Percentiles rank a stretch among this genome's conserved stretches.
Evolutionary conservation across 306 rosid species (phyloP).

Genomic region (Rosa lucieae): DNA sequence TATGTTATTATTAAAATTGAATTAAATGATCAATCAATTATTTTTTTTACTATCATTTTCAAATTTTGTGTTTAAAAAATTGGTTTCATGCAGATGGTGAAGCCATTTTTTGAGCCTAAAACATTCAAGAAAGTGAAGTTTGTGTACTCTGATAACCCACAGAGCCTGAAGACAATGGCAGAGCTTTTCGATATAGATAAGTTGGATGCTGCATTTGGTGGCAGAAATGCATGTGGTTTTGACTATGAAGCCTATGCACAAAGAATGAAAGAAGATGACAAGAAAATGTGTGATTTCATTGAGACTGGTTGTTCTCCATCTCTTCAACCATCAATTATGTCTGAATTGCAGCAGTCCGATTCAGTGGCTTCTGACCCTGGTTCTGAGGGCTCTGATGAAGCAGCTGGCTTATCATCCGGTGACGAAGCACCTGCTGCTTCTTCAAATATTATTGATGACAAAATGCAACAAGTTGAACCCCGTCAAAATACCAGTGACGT

Average conservation of each 20-base stretch:
- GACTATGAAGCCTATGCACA: conserved; percentile 49
- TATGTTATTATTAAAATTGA: too few relatives aligned
- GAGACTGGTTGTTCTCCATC: conserved; percentile 39
- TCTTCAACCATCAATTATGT: background rate
- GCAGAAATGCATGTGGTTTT: conserved; percentile 41
- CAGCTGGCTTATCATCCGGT: conserved; percentile 10
- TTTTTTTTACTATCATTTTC: conserved; percentile 3
- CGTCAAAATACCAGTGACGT: conserved; percentile 1
- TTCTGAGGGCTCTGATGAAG: conserved; percentile 34
- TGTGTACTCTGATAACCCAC: conserved; percentile 61
- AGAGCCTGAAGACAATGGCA: conserved; percentile 56
- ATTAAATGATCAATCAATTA: too few relatives aligned
- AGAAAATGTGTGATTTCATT: conserved; percentile 32
- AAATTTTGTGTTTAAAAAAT: background rate
- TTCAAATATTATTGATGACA: conserved; percentile 28
- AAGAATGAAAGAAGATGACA: conserved; percentile 64
- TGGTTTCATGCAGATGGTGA: conserved; percentile 55
- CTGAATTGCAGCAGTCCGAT: conserved; percentile 31
- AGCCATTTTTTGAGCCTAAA: conserved; percentile 70
- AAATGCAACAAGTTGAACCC: background rate
- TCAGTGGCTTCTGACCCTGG: conserved; percentile 17
- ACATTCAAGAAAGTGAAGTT: conserved; percentile 68
- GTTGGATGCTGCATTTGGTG: conserved; percentile 70
- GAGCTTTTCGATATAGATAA: conserved; percentile 57
- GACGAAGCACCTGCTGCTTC: conserved; percentile 27